phyloP scores from a whole-genome alignment of 495 filamentous ascomycete species.

The Neurospora sublineolata region DNA sequence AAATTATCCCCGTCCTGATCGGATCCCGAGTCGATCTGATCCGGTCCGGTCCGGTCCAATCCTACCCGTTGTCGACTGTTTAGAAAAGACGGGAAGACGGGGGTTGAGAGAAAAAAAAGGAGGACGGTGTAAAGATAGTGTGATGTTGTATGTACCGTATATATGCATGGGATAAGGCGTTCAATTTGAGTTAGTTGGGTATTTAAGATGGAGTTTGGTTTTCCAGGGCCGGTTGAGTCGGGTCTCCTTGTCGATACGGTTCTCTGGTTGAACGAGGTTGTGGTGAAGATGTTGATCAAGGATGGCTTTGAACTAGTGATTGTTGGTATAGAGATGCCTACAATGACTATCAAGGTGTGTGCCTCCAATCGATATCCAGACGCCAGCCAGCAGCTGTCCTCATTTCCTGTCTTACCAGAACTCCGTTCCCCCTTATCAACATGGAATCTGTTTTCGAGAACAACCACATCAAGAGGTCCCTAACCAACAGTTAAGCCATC shows the following conservation, averaged over 20 bases:
- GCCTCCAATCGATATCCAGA: not conserved
- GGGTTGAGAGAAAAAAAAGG: not conserved
- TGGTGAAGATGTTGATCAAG: not conserved
- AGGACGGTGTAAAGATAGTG: not conserved
- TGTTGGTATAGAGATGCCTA: not conserved
- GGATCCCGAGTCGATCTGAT: not conserved
- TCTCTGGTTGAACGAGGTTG: not conserved
- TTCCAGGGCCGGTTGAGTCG: not conserved
- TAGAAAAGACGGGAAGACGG: not conserved
- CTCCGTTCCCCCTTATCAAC: not conserved
- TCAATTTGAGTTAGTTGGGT: not conserved
- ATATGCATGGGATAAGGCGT: not conserved
- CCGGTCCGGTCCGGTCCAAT: too few relatives aligned
- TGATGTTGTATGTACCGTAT: not conserved
- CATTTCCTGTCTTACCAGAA: too few relatives aligned
- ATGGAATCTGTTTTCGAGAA: not conserved
- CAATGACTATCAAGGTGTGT: not conserved
- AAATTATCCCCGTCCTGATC: not conserved
- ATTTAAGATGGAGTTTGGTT: not conserved
- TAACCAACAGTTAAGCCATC: not conserved
- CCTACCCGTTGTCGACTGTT: too few relatives aligned
- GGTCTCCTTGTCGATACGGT: not conserved
- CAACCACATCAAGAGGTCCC: not conserved
- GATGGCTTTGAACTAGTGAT: not conserved
- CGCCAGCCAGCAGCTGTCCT: not conserved